phyloP scores from a whole-genome alignment of 2,329 filamentous ascomycete genomes.

The Dothistroma septosporum region DNA sequence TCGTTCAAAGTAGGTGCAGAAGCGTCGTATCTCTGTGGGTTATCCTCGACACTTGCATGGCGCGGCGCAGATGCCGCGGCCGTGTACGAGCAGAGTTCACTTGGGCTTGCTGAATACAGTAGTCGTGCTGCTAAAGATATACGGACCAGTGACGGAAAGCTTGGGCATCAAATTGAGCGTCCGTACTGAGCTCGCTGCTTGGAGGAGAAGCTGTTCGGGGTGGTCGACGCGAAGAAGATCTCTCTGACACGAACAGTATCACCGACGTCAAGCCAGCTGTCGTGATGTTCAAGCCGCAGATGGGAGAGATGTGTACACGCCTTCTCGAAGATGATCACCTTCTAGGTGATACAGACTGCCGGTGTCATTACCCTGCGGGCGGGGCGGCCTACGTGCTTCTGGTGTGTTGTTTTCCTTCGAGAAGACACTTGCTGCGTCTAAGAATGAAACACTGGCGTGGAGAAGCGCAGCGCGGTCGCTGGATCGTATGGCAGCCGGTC shows the following conservation, averaged over 20 bases:
- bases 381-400: constrained; percentile 2
- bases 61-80: constrained; percentile 1
- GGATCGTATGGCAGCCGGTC: not conserved
- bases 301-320: constrained; percentile 5
- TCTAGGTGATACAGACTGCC: constrained; percentile 15
- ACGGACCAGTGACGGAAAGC: not conserved
- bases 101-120: constrained; percentile 9
- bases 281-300: not conserved
- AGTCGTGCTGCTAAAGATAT: constrained; percentile 5
- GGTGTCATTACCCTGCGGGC: constrained; percentile 3
- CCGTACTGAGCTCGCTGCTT: not conserved
- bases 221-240: not conserved
- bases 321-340: constrained; percentile 19
- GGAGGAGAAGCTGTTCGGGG: not conserved
- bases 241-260: not conserved
- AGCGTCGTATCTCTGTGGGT: not conserved
- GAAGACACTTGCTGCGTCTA: constrained; percentile 14
- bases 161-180: not conserved
- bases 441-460: constrained; percentile 25
- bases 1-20: constrained; percentile 1
- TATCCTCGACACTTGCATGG: not conserved
- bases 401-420: constrained; percentile 7
- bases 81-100: constrained; percentile 9
- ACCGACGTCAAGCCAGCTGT: constrained; percentile 5
- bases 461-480: constrained; percentile 3